Conservation (phyloP, 129 eudicot genomes). For the Escallonia rubra region DNA sequence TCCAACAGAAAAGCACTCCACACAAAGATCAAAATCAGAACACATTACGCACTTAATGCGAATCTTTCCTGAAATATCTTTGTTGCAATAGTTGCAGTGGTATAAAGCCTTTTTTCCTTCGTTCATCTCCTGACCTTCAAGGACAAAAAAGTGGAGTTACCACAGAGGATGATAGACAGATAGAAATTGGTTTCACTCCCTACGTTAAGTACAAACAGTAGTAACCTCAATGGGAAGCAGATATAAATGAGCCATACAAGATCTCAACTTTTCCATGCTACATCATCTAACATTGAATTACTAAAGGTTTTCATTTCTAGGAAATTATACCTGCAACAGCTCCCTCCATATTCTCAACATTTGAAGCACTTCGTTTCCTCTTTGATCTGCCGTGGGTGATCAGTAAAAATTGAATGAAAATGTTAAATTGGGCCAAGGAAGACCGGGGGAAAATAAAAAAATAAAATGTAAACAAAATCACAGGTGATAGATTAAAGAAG, state of each 20-base stretch:
- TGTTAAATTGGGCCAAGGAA: conserved; percentile 5
- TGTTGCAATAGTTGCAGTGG: conserved; percentile 96
- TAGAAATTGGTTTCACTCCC: background rate
- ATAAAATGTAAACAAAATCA: background rate
- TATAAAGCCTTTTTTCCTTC: conserved; percentile 86
- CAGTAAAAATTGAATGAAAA: conserved; percentile 1
- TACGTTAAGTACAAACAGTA: too few species aligned
- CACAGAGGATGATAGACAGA: background rate
- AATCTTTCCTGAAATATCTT: conserved; percentile 86
- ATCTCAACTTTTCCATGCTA: too few species aligned
- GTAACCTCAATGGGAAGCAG: too few species aligned
- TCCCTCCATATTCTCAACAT: conserved; percentile 67
- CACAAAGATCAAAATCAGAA: conserved; percentile 94
- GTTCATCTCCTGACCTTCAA: conserved; percentile 51
- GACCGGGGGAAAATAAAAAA: background rate
- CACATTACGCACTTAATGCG: conserved; percentile 85
- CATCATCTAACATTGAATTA: too few species aligned
- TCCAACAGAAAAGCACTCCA: conserved; percentile 98
- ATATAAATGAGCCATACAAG: too few species aligned
- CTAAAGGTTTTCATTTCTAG: too few species aligned
- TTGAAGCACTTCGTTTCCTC: conserved; percentile 70
- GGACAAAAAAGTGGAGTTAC: conserved; percentile 3
- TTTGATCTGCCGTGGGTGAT: conserved; percentile 54
- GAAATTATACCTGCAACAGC: conserved; percentile 59
- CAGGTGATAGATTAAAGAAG: background rate